Base-by-base conservation (phyloP, 2,329 filamentous ascomycete species). In the Emydomyces testavorans region DNA sequence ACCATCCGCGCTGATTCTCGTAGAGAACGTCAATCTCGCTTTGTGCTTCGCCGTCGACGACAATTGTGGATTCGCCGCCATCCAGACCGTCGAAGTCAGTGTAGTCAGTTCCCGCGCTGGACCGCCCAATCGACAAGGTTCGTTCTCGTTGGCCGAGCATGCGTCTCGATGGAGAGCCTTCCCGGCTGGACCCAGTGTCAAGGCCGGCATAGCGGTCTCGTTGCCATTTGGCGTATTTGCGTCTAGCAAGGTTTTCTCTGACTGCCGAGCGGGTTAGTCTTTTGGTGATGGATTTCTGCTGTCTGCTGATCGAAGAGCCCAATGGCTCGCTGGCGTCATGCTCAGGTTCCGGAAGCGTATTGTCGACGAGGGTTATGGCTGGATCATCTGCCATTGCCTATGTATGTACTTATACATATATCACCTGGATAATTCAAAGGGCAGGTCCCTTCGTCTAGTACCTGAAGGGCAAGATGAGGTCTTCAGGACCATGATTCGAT, bases 1-100 rank as follows among this genome's bases (percentile, higher is more conserved):
- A 94, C 32, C 79, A 81, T 8, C 92, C 92, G 49, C 92, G 78
- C 68, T 98, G 85, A 60, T 98, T 98, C 64, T 98, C 92, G 65
- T 94, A 96, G 0, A 98, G 72, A 4, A 96, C 77, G 54, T 98
- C 92, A 52, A 96, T 79, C 23, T 77, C 81, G 2, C 61, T 64
- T 34, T 58, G 56, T 1, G 60, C 48, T 23, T 60, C 60, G 2
- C 51, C 50, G 18, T 58, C 56, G 7, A 54, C 54, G 5, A 54
- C 35, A 2, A 51, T 7, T 50, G 2, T 49, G 23, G 24, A 35
- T 24, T 37, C 23, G 11, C 2, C 16, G 13, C 39, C 32, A 16
- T 46, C 49, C 32, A 44, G 20, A 21, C 11, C 37, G 6, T 46
- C 50, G 3, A 11, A n/a, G 7, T 50, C 47, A 16, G 36, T 16